Evolutionary conservation across 306 rosid species (phyloP).

Genomic region (Lotus japonicus): DNA sequence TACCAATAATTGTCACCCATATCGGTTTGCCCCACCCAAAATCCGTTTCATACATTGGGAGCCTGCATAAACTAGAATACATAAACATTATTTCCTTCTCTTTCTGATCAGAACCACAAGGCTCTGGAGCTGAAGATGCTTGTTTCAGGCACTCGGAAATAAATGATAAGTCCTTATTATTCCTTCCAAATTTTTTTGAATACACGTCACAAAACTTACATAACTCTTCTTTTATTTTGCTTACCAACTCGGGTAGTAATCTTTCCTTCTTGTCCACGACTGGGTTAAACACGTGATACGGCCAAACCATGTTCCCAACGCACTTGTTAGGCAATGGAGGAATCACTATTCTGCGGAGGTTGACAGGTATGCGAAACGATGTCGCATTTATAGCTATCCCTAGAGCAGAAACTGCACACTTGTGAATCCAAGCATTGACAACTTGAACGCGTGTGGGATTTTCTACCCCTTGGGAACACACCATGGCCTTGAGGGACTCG

Average conservation of each 20-base stretch:
- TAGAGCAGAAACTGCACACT: conserved; percentile 11
- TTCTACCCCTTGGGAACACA: conserved; percentile 1
- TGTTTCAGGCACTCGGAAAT: conserved; percentile 2
- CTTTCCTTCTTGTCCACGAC: not conserved
- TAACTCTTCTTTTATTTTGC: conserved; percentile 4
- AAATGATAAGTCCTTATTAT: not conserved
- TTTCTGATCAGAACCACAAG: not conserved
- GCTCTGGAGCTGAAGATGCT: not conserved
- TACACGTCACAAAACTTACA: not conserved
- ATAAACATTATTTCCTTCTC: not conserved
- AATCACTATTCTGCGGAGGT: conserved; percentile 22
- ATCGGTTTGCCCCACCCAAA: conserved; percentile 20
- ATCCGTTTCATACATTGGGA: conserved; percentile 25
- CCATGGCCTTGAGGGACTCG: conserved; percentile 20
- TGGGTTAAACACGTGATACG: not conserved
- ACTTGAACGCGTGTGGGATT: conserved; percentile 35
- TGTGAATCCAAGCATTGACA: conserved; percentile 25
- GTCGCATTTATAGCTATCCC: not conserved
- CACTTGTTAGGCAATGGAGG: conserved; percentile 25
- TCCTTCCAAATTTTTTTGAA: not conserved
- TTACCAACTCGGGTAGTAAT: conserved; percentile 18
- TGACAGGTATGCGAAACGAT: not conserved
- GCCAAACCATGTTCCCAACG: conserved; percentile 27
- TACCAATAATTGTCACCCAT: too few relatives aligned
- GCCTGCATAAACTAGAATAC: conserved; percentile 33